Conservation (phyloP, 2,329 filamentous ascomycete genomes). For the Penicillium sp. region DNA sequence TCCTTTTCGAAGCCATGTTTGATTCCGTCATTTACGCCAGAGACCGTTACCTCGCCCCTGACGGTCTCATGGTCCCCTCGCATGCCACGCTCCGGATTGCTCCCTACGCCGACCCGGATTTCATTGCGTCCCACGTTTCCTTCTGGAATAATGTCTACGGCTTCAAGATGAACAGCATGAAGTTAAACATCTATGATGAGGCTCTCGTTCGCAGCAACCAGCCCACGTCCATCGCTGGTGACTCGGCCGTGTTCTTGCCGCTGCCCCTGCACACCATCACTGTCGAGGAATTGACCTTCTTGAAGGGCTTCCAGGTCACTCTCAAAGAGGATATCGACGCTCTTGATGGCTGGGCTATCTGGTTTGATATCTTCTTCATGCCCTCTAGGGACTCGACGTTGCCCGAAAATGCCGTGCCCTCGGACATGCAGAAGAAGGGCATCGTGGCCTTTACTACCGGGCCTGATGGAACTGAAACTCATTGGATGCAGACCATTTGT, state of each 20-base stretch:
- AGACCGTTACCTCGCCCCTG: conserved; percentile 75
- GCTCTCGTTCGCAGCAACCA: conserved; percentile 70
- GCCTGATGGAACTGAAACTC: conserved; percentile 69
- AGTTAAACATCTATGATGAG: conserved; percentile 73
- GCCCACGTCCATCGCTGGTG: conserved; percentile 50
- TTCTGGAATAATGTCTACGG: conserved; percentile 95
- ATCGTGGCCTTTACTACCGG: conserved; percentile 81
- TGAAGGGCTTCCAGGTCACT: conserved; percentile 60
- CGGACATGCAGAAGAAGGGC: conserved; percentile 61
- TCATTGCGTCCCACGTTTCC: conserved; percentile 68
- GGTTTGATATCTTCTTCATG: conserved; percentile 93
- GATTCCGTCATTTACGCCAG: conserved; percentile 85
- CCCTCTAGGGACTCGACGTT: conserved; percentile 51
- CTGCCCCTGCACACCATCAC: conserved; percentile 72
- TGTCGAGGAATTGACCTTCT: conserved; percentile 70
- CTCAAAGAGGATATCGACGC: conserved; percentile 59
- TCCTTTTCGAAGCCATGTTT: conserved; percentile 94
- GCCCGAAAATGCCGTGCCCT: conserved; percentile 53
- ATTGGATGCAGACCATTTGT: conserved; percentile 84
- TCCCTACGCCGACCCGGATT: conserved; percentile 72
- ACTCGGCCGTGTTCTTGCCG: conserved; percentile 63
- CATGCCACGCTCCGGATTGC: conserved; percentile 79
- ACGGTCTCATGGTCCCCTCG: conserved; percentile 79
- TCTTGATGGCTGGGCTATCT: conserved; percentile 83
- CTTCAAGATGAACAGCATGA: conserved; percentile 91